Conservation (phyloP, 345 rosid species). For the Populus davidiana region DNA sequence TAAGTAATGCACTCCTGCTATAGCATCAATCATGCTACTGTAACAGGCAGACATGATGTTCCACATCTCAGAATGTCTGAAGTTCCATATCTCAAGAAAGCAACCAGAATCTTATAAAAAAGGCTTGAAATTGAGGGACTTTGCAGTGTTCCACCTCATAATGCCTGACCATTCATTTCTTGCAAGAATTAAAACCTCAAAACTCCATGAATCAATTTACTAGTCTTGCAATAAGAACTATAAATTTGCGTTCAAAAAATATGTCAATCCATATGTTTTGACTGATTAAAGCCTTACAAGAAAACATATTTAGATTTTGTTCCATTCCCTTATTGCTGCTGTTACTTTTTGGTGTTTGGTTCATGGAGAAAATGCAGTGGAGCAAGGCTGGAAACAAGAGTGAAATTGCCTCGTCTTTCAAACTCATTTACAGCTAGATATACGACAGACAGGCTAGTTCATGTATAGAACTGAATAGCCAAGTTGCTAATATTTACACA, state of each 20-base stretch:
- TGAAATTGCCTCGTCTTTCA: too few species aligned
- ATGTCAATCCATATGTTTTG: neutral
- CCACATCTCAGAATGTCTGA: too few species aligned
- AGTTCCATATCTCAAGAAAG: neutral
- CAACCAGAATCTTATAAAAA: neutral
- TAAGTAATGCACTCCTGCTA: conserved; percentile 2
- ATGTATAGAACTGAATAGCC: neutral
- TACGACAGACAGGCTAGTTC: neutral
- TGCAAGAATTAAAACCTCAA: neutral
- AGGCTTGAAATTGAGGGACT: neutral
- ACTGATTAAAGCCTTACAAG: neutral
- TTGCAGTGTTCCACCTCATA: neutral
- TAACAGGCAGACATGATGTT: neutral
- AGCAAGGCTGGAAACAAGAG: neutral
- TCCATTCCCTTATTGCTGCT: neutral
- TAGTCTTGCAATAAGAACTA: neutral
- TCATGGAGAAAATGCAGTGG: neutral
- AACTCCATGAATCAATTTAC: neutral
- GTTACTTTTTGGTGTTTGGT: neutral
- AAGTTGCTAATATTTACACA: neutral
- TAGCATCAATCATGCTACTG: neutral
- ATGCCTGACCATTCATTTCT: neutral
- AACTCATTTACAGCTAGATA: neutral
- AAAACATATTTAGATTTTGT: neutral
- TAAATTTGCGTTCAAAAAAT: too few species aligned